These are phyloP conservation scores for Fusarium equiseti DNA, from an alignment of 2,329 filamentous ascomycete genomes.

Conservation along the genomic window DNA sequence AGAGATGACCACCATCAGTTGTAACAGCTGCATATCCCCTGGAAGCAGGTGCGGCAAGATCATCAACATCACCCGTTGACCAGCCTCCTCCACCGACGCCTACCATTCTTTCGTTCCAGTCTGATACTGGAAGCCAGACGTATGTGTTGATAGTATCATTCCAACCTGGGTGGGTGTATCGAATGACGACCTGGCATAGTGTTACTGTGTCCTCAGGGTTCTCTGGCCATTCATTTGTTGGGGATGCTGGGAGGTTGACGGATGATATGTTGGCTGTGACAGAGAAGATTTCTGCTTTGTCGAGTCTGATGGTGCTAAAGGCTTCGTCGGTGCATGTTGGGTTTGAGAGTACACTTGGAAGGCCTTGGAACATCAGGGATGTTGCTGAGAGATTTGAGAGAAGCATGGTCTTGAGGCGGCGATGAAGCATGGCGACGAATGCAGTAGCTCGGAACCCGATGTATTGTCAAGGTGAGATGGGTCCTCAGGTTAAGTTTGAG, in stretches of 20 bases:
- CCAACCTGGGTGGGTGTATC: slow-evolving; percentile 34
- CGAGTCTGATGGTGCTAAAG: not conserved
- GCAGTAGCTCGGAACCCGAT: fast-evolving
- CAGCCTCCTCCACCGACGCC: slow-evolving; percentile 33
- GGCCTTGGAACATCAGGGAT: not conserved
- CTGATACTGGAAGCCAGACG: slow-evolving; percentile 14
- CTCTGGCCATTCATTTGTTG: slow-evolving; percentile 15
- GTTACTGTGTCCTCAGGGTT: not conserved
- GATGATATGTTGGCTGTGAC: not conserved
- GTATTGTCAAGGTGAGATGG: fast-evolving
- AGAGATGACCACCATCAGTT: slow-evolving; percentile 23
- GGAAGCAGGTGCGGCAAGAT: slow-evolving; percentile 1
- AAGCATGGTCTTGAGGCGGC: not conserved
- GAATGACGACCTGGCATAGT: slow-evolving; percentile 18
- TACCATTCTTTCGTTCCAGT: slow-evolving; percentile 37
- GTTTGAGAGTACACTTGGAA: not conserved
- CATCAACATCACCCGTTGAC: slow-evolving; percentile 6
- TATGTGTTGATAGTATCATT: slow-evolving; percentile 27
- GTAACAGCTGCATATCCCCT: slow-evolving; percentile 24
- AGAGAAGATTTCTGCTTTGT: slow-evolving; percentile 1
- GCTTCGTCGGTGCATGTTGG: not conserved
- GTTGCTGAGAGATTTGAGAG: not conserved
- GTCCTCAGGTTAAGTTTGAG: not conserved
- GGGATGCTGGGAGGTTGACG: not conserved
- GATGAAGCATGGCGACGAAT: fast-evolving